Conservation (phyloP, 2,329 filamentous ascomycete genomes). For the Xylaria sp. region DNA sequence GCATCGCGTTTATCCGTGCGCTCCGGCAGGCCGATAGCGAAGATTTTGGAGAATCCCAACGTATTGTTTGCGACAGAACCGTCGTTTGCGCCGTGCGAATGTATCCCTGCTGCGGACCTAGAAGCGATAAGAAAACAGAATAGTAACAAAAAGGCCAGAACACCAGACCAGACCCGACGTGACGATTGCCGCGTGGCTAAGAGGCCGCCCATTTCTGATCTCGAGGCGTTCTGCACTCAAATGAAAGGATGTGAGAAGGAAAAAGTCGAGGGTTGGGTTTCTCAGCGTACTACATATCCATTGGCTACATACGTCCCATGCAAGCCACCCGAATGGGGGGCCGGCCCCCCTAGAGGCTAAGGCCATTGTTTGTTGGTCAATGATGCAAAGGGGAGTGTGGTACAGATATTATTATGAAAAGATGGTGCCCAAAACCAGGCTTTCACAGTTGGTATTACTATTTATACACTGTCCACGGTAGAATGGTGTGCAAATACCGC, state of each 20-base stretch:
- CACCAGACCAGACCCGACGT: not conserved
- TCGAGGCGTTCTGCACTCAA: not conserved
- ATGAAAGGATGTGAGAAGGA: not conserved
- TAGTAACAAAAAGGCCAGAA: not conserved
- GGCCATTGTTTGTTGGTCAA: too few species aligned
- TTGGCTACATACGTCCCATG: too few species aligned
- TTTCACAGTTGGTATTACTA: too few species aligned
- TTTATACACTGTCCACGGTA: too few species aligned
- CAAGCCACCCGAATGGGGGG: too few species aligned
- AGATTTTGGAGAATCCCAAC: slow-evolving; percentile 41
- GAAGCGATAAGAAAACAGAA: not conserved
- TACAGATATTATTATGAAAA: too few species aligned
- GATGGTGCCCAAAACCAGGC: too few species aligned
- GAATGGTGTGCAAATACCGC: too few species aligned
- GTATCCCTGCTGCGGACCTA: not conserved
- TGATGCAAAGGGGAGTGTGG: too few species aligned
- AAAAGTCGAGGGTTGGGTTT: too few species aligned
- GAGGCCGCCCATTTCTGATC: not conserved
- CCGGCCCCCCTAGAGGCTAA: too few species aligned
- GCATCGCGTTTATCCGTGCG: slow-evolving; percentile 57
- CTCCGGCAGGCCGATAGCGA: slow-evolving; percentile 52
- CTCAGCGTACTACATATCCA: too few species aligned
- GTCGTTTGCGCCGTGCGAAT: not conserved
- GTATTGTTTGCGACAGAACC: slow-evolving; percentile 35
- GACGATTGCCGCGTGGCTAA: slow-evolving; percentile 3